Base-by-base conservation (phyloP, 2,329 filamentous ascomycete species). In the Penicillium sp. region DNA sequence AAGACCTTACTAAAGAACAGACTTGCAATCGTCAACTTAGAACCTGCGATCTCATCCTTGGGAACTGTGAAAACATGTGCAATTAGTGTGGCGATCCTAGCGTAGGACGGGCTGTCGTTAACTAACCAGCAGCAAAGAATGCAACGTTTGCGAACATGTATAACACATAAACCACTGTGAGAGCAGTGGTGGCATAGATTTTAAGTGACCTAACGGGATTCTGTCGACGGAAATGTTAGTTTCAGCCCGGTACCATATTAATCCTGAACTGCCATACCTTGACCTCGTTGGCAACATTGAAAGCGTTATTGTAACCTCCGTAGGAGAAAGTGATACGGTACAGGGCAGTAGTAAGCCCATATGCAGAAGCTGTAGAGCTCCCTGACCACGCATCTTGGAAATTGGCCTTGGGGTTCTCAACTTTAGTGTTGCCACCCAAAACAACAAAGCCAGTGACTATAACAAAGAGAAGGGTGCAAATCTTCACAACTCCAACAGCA, bases 211-310 rank as follows among this genome's bases (percentile, higher is more conserved):
- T 80, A 38, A 86, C 76, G 0, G 85, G 84, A 57, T 85, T 82
- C 76, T 83, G 35, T 46, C 4, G n/a, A 46, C 3, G 6, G 2
- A 23, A 21, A 19, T 19, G 17, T 54, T n/a, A 47, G 51, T 47
- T 12, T 21, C 23, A 23, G 17, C 15, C 23, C 1, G 1, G 17
- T 46, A 7, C 10, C 6, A 31, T 21, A 10, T 15, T 10, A 15
- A 40, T 3, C 10, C 12, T 7, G 9, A 27, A 3, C 7, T 2
- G 1, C 6, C 64, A 17, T 62, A 77, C 77, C 68, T 80, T 81
- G 62, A 86, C 80, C 69, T 87, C 84, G 52, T 85, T 85, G 55
- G 83, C 81, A 6, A 87, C 78, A 60, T 86, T 86, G 72, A 86
- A 86, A 0, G 84, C 82, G 61, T 86, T 86, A 15, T 78, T 73